Evolutionary conservation across 2,329 filamentous ascomycete species (phyloP).

Genomic region (Sporothrix humicola): DNA sequence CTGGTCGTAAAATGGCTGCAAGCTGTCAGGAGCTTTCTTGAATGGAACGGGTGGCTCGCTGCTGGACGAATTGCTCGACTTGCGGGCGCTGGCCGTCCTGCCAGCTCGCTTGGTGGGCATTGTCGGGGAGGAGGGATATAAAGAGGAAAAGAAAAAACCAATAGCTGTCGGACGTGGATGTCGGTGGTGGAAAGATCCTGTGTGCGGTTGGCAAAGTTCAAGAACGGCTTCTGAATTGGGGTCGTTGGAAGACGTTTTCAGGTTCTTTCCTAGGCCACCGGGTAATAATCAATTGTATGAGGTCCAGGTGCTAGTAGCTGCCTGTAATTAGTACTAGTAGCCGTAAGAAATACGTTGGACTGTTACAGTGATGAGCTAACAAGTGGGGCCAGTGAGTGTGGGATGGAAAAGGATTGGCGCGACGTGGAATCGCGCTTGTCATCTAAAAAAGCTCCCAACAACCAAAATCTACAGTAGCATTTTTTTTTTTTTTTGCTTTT

Average conservation of each 20-base stretch:
- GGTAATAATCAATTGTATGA: no score
- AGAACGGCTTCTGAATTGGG: no score
- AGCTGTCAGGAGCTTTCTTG: constrained; percentile 64
- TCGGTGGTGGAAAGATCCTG: no score
- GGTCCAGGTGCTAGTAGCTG: no score
- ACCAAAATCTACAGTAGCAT: neutral
- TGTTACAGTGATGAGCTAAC: neutral
- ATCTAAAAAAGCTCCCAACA: neutral
- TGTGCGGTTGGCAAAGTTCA: no score
- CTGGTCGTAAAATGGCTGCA: constrained; percentile 68
- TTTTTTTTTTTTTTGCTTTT: no score
- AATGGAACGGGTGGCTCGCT: constrained; percentile 67
- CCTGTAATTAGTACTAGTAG: no score
- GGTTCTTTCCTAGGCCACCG: no score
- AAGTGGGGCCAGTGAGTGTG: neutral
- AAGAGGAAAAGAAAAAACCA: neutral
- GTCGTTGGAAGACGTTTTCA: no score
- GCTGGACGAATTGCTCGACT: neutral
- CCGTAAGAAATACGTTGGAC: neutral
- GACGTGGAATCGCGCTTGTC: neutral
- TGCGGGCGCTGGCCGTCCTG: constrained; percentile 37
- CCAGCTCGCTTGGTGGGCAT: constrained; percentile 40
- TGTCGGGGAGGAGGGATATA: constrained; percentile 8
- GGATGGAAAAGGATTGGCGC: constrained; percentile 21
- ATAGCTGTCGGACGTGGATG: no score